Conservation (phyloP, 331 rosid genomes). For the Malus hybrid region DNA sequence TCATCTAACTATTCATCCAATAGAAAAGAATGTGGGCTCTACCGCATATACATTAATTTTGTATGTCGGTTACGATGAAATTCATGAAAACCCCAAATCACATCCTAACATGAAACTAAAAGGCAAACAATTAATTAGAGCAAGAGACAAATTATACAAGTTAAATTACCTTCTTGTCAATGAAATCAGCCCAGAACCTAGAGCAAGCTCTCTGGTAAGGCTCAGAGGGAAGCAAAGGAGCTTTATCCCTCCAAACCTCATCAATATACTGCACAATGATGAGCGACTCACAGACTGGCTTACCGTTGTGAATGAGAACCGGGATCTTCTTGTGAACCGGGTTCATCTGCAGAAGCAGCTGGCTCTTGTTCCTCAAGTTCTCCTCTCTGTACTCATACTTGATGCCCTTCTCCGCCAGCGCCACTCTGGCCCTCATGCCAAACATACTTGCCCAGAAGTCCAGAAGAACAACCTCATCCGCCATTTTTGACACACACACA, state of each 20-base stretch:
- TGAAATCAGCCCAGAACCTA: conserved; percentile 21
- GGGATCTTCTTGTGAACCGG: conserved; percentile 28
- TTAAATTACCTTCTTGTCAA: conserved; percentile 22
- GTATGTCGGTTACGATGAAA: too few species aligned
- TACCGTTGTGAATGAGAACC: neutral
- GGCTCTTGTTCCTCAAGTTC: conserved; percentile 15
- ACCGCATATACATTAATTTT: too few species aligned
- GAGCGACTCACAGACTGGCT: conserved; percentile 20
- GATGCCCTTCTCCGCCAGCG: conserved; percentile 20
- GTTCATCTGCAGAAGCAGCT: conserved; percentile 25
- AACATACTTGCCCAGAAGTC: conserved; percentile 12
- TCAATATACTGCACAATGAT: conserved; percentile 22
- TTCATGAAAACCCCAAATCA: too few species aligned
- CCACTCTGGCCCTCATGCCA: conserved; percentile 17
- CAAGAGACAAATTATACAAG: neutral
- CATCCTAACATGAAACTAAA: too few species aligned
- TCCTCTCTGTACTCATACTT: conserved; percentile 10
- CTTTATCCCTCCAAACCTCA: conserved; percentile 11
- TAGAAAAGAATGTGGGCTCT: neutral
- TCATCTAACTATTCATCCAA: neutral
- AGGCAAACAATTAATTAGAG: too few species aligned
- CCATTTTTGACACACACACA: conserved; percentile 8
- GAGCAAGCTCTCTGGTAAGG: conserved; percentile 21
- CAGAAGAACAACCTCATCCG: conserved; percentile 13
- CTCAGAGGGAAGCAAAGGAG: conserved; percentile 22